Base-by-base conservation (phyloP, 106 monocot species). In the Iris macrosiphon region DNA sequence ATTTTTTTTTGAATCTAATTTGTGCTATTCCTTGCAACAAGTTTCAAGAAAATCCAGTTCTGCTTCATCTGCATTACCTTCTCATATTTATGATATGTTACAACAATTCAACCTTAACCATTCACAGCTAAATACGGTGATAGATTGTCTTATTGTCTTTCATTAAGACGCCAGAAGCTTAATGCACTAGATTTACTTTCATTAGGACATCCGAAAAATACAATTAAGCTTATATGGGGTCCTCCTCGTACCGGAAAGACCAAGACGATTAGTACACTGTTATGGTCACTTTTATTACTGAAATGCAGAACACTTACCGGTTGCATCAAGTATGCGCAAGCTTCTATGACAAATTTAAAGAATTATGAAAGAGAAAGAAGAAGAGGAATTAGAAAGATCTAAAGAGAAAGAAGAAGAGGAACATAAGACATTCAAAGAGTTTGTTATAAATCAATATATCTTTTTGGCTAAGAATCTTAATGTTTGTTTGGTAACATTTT, bases 181-280 rank as follows among this genome's bases (percentile, higher is more conserved):
- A n/a, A n/a, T n/a, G n/a, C n/a, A n/a, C n/a, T n/a, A n/a, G n/a
- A n/a, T n/a, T n/a, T n/a, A n/a, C n/a, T n/a, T n/a, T n/a, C n/a
- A n/a, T n/a, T n/a, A n/a, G n/a, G n/a, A n/a, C n/a, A n/a, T n/a
- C n/a, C n/a, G n/a, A n/a, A n/a, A n/a, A 7, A 34, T 40, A 48
- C 49, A 2, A 47, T 79, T 9, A 79, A 65, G n/a, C 73, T 92
- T 30, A 70, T 86, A 3, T 86, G 91, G 85, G 91, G 85, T 0
- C 89, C 89, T 9, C 89, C 89, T 12, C 84, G 89, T 6, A 90
- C 84, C 1, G 84, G 84, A 8, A 92, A 92, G 49, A 92, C 91
- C 0, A 92, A 79, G 27, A 82, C 71, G 0, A 20, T 76, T 4
- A 51, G 72, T 33, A 26, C 51, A n/a, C 15, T 92, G 46, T 17